phyloP scores from a whole-genome alignment of 805 yeast species.

The Hanseniaspora occidentalis region DNA sequence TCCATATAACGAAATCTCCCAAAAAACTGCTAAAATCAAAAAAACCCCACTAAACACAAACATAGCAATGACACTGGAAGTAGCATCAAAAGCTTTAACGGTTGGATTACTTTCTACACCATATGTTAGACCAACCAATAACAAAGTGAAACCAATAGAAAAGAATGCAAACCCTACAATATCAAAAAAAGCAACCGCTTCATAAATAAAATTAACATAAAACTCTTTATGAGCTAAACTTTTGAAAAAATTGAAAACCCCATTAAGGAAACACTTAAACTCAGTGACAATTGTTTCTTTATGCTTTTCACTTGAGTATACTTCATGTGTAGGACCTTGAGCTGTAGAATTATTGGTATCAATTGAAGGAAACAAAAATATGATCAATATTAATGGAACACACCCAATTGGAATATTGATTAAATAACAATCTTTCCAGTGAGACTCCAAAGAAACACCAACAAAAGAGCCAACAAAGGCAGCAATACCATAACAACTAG shows the following conservation, averaged over 20 bases:
- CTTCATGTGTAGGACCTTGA: too few species aligned
- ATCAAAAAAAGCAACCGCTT: conserved; percentile 12
- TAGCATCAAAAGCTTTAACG: too few species aligned
- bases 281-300: too few species aligned
- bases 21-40: too few species aligned
- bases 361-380: conserved; percentile 8
- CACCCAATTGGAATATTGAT: conserved; percentile 60
- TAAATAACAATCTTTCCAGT: conserved; percentile 71
- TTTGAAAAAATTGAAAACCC: too few species aligned
- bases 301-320: too few species aligned
- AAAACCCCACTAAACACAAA: too few species aligned
- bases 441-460: conserved; percentile 50
- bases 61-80: too few species aligned
- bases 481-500: conserved; percentile 31
- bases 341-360: too few species aligned
- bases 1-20: too few species aligned
- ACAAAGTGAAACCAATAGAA: conserved; percentile 13
- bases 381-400: conserved; percentile 10
- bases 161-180: conserved; percentile 13
- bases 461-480: conserved; percentile 49
- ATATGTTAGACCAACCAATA: conserved; percentile 15
- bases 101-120: too few species aligned
- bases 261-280: too few species aligned
- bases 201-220: conserved; percentile 1
- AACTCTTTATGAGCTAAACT: not conserved